Conservation (phyloP, 768 basidiomycete species). For the Heimioporus sp. region DNA sequence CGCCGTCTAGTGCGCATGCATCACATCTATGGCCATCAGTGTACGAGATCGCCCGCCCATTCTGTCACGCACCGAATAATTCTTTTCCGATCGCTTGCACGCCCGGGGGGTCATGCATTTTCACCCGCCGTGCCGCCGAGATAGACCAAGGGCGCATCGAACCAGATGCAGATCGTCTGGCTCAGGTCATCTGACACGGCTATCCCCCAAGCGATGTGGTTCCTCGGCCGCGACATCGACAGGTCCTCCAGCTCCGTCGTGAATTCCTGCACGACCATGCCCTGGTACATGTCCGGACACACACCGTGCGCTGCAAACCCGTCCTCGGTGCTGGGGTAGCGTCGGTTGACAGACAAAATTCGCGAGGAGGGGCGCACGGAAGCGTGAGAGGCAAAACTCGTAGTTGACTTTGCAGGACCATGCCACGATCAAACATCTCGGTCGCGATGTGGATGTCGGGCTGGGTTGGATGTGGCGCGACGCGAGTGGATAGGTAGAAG, state of each 20-base stretch:
- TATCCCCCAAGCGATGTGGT: conserved; percentile 81
- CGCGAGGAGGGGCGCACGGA: conserved; percentile 52
- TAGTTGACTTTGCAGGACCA: conserved; percentile 87
- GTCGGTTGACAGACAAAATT: conserved; percentile 40
- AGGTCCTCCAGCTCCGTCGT: conserved; percentile 58
- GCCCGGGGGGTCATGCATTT: conserved; percentile 69
- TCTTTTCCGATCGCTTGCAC: conserved; percentile 90
- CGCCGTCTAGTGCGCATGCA: conserved; percentile 88
- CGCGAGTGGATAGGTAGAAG: conserved; percentile 55
- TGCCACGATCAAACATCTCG: conserved; percentile 73
- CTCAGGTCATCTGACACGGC: conserved; percentile 73
- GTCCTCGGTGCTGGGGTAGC: conserved; percentile 12
- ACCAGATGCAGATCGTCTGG: conserved; percentile 94
- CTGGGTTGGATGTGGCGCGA: conserved; percentile 21
- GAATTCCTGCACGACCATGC: conserved; percentile 48
- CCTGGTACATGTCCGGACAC: conserved; percentile 58
- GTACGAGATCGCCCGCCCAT: not conserved
- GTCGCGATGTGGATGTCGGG: conserved; percentile 44
- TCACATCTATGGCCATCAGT: conserved; percentile 47
- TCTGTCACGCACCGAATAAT: conserved; percentile 54
- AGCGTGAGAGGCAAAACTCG: conserved; percentile 77
- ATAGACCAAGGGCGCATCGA: conserved; percentile 86
- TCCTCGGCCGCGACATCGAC: conserved; percentile 76
- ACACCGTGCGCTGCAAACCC: conserved; percentile 33
- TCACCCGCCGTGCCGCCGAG: conserved; percentile 63